Conservation (phyloP, 768 basidiomycete genomes). For the Lepiota subincarnata region DNA sequence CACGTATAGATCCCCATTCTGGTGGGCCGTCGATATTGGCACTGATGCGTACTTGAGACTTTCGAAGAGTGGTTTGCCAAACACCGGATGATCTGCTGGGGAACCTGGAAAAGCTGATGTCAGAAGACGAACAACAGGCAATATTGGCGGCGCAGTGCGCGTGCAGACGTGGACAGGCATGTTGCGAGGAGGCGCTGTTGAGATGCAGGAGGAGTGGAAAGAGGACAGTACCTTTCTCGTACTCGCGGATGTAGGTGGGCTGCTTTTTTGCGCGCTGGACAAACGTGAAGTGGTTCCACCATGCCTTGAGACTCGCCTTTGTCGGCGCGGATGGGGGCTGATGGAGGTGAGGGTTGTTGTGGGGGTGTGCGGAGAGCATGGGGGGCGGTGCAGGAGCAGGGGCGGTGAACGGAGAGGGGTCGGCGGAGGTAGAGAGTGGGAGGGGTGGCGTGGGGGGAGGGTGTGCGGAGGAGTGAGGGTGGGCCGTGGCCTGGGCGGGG, state of each 20-base stretch:
- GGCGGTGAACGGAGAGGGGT: not conserved
- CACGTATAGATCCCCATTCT: slow-evolving; percentile 78
- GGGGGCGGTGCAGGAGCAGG: not conserved
- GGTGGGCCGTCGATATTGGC: slow-evolving; percentile 87
- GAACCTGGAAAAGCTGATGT: slow-evolving; percentile 12
- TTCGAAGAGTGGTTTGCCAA: slow-evolving; percentile 81
- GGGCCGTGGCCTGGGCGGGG: not conserved
- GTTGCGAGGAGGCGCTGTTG: not conserved
- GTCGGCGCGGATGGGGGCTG: slow-evolving; percentile 28
- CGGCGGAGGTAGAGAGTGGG: not conserved
- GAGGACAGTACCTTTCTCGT: slow-evolving; percentile 4
- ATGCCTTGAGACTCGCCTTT: slow-evolving; percentile 66
- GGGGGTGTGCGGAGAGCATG: slow-evolving; percentile 16
- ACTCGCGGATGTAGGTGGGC: slow-evolving; percentile 22
- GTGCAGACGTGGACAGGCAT: slow-evolving; percentile 1
- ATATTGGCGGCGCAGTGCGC: not conserved
- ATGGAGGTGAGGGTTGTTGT: slow-evolving; percentile 9
- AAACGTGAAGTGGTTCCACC: slow-evolving; percentile 78
- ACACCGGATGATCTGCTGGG: slow-evolving; percentile 44
- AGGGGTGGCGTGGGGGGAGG: not conserved
- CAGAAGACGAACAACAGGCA: not conserved
- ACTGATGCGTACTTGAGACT: slow-evolving; percentile 85
- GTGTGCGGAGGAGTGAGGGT: not conserved
- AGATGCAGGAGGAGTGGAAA: not conserved
- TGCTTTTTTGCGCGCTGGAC: slow-evolving; percentile 61